Percentiles rank a stretch among this genome's conserved stretches.
phyloP scores from a whole-genome alignment of 768 basidiomycete species.

The Austroboletus eburneus region DNA sequence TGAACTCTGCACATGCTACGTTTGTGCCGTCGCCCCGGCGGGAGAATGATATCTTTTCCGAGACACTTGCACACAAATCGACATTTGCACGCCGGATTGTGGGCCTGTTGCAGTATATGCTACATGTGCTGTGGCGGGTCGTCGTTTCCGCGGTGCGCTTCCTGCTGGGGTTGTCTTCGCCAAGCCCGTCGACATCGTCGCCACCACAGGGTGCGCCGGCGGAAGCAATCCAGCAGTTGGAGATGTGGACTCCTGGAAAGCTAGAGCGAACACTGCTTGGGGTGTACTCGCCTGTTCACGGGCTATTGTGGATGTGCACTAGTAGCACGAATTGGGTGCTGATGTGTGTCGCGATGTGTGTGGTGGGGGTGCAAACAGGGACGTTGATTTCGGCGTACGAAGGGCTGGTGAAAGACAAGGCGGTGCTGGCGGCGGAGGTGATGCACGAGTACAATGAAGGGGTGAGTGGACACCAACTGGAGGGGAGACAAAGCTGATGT shows the following conservation, averaged over 20 bases:
- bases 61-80: slow-evolving; percentile 40
- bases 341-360: slow-evolving; percentile 63
- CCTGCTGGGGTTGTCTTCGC: slow-evolving; percentile 55
- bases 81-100: slow-evolving; percentile 40
- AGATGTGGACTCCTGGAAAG: slow-evolving; percentile 74
- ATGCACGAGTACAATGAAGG: slow-evolving; percentile 80
- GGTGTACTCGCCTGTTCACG: slow-evolving; percentile 76
- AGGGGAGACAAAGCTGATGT: background rate
- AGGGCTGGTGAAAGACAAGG: slow-evolving; percentile 66
- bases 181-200: slow-evolving; percentile 34
- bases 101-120: slow-evolving; percentile 30
- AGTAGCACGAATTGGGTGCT: slow-evolving; percentile 72
- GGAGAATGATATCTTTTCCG: slow-evolving; percentile 6
- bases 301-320: slow-evolving; percentile 68
- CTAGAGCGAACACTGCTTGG: slow-evolving; percentile 66
- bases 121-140: slow-evolving; percentile 43
- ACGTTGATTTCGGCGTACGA: slow-evolving; percentile 41
- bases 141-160: slow-evolving; percentile 62
- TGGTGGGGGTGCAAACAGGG: slow-evolving; percentile 61
- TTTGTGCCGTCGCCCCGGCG: slow-evolving; percentile 50
- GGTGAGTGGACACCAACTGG: slow-evolving; percentile 39
- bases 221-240: slow-evolving; percentile 66
- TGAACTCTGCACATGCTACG: slow-evolving; percentile 65
- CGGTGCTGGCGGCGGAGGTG: slow-evolving; percentile 72
- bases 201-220: slow-evolving; percentile 36